Evolutionary conservation across 306 rosid species (phyloP).

Genomic region (Sicyos edulis): DNA sequence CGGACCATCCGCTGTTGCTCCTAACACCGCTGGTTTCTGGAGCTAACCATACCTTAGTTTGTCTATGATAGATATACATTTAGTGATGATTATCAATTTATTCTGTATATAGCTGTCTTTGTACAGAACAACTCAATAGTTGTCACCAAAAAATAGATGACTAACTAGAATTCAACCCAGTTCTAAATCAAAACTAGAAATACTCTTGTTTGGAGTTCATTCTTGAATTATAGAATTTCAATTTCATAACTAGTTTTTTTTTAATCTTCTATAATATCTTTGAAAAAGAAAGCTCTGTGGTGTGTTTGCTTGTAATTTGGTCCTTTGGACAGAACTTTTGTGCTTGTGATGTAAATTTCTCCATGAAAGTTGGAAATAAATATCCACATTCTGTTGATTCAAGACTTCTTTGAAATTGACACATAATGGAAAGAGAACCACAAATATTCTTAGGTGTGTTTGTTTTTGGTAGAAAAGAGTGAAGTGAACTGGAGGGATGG

Average conservation of each 20-base stretch:
- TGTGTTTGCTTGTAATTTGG: neutral
- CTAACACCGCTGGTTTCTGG: conserved; percentile 51
- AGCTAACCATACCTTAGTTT: conserved; percentile 35
- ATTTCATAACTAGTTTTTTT: neutral
- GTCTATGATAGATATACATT: neutral
- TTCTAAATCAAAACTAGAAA: conserved; percentile 1
- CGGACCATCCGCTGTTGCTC: conserved; percentile 42
- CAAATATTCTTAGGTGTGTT: too few species aligned
- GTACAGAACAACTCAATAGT: conserved; percentile 3
- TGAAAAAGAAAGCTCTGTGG: neutral
- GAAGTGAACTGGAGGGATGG: too few species aligned
- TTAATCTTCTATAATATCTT: neutral
- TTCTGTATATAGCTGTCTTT: conserved; percentile 9
- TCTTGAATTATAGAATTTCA: neutral
- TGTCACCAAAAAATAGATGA: conserved; percentile 8
- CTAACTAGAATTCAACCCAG: conserved; percentile 14
- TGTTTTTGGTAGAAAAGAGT: too few species aligned
- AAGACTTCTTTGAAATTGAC: neutral
- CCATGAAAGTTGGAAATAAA: neutral
- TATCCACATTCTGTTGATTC: neutral
- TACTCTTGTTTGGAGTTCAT: neutral
- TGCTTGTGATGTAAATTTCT: neutral
- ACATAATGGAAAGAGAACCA: neutral
- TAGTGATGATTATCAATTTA: conserved; percentile 13
- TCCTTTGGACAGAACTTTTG: neutral